phyloP scores from a whole-genome alignment of 2,329 filamentous ascomycete species.

The Fonsecaea pugnacius region DNA sequence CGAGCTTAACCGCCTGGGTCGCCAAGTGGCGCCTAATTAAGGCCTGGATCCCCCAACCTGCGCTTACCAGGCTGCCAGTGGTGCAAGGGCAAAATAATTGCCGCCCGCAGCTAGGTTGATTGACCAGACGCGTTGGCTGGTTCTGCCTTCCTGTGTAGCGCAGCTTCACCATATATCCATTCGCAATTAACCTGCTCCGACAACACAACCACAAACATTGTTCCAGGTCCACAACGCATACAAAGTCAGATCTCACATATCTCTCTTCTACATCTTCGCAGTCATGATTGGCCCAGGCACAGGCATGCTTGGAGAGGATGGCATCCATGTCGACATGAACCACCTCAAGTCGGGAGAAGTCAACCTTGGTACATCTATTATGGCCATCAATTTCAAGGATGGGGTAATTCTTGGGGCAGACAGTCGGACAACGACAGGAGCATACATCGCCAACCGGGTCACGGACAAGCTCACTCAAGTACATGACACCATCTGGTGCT shows the following conservation, averaged over 20 bases:
- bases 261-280: conserved; percentile 1
- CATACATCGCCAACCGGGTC: conserved; percentile 98
- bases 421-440: conserved; percentile 93
- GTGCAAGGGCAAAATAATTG: neutral
- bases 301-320: conserved; percentile 68
- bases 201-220: neutral
- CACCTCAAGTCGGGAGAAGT: conserved; percentile 98
- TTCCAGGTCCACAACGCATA: neutral
- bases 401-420: conserved; percentile 97
- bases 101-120: conserved; percentile 5
- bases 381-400: conserved; percentile 99
- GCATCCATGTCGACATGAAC: conserved; percentile 99
- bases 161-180: conserved; percentile 6
- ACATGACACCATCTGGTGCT: conserved; percentile 99
- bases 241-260: neutral
- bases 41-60: neutral
- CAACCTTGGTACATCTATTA: conserved; percentile 98
- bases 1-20: neutral
- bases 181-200: neutral
- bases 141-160: conserved; percentile 24
- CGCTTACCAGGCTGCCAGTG: neutral
- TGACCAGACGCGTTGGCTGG: conserved; percentile 22
- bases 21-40: conserved; percentile 4
- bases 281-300: conserved; percentile 50
- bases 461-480: conserved; percentile 99